Evolutionary conservation across 2,329 filamentous ascomycete genomes (phyloP).

Genomic region (Dendryphion nanum): DNA sequence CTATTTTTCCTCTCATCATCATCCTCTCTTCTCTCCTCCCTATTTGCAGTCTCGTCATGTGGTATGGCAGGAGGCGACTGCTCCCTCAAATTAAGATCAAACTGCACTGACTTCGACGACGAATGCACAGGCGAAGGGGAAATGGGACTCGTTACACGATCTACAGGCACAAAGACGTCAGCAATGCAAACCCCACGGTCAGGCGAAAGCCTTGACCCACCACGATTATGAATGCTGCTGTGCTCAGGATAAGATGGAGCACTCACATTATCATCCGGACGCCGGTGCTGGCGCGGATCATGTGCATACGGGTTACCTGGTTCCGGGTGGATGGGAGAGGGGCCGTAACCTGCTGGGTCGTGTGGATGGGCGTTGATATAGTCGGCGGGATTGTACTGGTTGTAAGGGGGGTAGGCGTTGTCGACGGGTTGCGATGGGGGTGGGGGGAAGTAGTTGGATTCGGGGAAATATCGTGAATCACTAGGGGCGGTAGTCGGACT

Average conservation of each 20-base stretch:
- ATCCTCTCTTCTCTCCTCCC: slow-evolving; percentile 10
- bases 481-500: slow-evolving; percentile 30
- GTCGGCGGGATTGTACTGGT: slow-evolving; percentile 44
- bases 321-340: slow-evolving; percentile 22
- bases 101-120: slow-evolving; percentile 37
- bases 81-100: slow-evolving; percentile 35
- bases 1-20: slow-evolving; percentile 11
- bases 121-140: slow-evolving; percentile 13
- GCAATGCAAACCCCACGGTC: slow-evolving; percentile 14
- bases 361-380: slow-evolving; percentile 28
- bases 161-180: slow-evolving; percentile 15
- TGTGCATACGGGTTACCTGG: slow-evolving; percentile 18
- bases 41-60: slow-evolving; percentile 5
- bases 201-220: slow-evolving; percentile 35
- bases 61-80: slow-evolving; percentile 7
- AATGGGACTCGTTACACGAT: slow-evolving; percentile 21
- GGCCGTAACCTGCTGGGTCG: slow-evolving; percentile 24
- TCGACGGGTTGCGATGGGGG: slow-evolving; percentile 38
- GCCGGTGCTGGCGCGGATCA: slow-evolving; percentile 36
- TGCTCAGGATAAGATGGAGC: slow-evolving; percentile 35
- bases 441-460: slow-evolving; percentile 51
- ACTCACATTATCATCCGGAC: slow-evolving; percentile 52
- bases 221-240: slow-evolving; percentile 22
- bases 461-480: slow-evolving; percentile 44
- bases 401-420: slow-evolving; percentile 18